Percentiles rank a stretch among this genome's conserved stretches.
Conservation (phyloP, 768 basidiomycete genomes). For the Tylopilus intermedius region DNA sequence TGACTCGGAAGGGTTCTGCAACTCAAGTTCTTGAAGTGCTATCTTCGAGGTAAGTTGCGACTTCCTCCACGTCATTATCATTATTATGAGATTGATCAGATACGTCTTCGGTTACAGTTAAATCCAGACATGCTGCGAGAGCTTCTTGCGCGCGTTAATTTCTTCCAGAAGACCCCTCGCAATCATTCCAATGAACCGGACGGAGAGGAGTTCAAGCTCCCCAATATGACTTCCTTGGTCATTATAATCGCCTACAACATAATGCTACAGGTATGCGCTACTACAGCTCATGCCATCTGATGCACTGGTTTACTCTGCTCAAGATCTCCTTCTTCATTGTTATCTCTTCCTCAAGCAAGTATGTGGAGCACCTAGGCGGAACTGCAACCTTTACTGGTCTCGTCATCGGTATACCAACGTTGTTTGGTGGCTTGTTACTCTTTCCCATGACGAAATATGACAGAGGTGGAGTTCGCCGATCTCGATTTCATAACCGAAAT, state of each 20-base stretch:
- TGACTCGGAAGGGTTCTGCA: background rate
- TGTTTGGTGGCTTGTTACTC: slow-evolving; percentile 54
- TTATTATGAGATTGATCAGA: background rate
- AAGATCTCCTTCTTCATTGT: slow-evolving; percentile 68
- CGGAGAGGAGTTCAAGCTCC: slow-evolving; percentile 42
- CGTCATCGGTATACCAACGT: slow-evolving; percentile 60
- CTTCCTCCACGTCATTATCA: background rate
- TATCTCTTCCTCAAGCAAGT: slow-evolving; percentile 60
- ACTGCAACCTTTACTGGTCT: slow-evolving; percentile 67
- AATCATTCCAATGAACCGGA: slow-evolving; percentile 16
- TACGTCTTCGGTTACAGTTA: background rate
- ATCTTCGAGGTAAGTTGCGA: too few species aligned
- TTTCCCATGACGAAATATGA: slow-evolving; percentile 54
- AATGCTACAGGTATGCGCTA: slow-evolving; percentile 39
- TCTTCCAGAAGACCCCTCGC: background rate
- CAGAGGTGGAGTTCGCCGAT: slow-evolving; percentile 37
- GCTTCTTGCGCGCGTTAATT: background rate
- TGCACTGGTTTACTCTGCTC: background rate
- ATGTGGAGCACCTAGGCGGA: slow-evolving; percentile 59
- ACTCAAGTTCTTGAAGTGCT: background rate
- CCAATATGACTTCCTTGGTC: slow-evolving; percentile 40
- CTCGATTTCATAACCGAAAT: background rate
- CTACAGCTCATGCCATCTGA: background rate
- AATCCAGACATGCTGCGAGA: slow-evolving; percentile 6
- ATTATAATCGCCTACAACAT: slow-evolving; percentile 43